Conservation (phyloP, 805 yeast genomes). For the Suhomyces vadensis region DNA sequence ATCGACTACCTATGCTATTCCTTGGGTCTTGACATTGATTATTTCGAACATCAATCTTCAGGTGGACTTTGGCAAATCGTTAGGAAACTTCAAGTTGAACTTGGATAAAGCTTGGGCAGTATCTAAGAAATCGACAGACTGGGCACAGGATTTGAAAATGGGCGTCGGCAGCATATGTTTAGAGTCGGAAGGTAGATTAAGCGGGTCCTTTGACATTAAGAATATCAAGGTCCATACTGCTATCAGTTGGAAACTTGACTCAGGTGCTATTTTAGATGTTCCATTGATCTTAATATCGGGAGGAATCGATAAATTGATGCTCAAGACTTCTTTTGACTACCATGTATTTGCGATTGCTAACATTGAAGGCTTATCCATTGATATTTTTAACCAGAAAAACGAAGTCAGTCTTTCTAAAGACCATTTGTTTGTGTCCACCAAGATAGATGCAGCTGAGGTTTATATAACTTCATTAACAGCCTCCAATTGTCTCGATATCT, state of each 20-base stretch:
- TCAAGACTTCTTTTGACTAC: slow-evolving; percentile 75
- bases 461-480: slow-evolving; percentile 84
- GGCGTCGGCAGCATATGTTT: slow-evolving; percentile 57
- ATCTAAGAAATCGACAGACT: slow-evolving; percentile 61
- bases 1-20: slow-evolving; percentile 62
- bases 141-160: slow-evolving; percentile 69
- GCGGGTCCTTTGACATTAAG: slow-evolving; percentile 60
- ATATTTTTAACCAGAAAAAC: slow-evolving; percentile 69
- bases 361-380: slow-evolving; percentile 48
- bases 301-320: slow-evolving; percentile 54
- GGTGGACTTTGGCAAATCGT: slow-evolving; percentile 80
- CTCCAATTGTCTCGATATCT: slow-evolving; percentile 76
- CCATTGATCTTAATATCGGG: slow-evolving; percentile 69
- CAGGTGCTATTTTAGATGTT: slow-evolving; percentile 45
- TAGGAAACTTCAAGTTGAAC: slow-evolving; percentile 62
- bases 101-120: slow-evolving; percentile 68
- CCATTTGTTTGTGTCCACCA: slow-evolving; percentile 53
- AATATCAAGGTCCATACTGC: slow-evolving; percentile 60
- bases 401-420: slow-evolving; percentile 53
- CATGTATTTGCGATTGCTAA: slow-evolving; percentile 76
- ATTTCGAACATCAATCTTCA: slow-evolving; percentile 52
- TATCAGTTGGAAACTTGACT: slow-evolving; percentile 63
- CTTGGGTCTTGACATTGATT: slow-evolving; percentile 68
- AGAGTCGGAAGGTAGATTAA: slow-evolving; percentile 72
- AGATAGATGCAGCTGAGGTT: slow-evolving; percentile 54